phyloP scores from a whole-genome alignment of 2,329 filamentous ascomycete species.

The Cryphonectria naterciae region DNA sequence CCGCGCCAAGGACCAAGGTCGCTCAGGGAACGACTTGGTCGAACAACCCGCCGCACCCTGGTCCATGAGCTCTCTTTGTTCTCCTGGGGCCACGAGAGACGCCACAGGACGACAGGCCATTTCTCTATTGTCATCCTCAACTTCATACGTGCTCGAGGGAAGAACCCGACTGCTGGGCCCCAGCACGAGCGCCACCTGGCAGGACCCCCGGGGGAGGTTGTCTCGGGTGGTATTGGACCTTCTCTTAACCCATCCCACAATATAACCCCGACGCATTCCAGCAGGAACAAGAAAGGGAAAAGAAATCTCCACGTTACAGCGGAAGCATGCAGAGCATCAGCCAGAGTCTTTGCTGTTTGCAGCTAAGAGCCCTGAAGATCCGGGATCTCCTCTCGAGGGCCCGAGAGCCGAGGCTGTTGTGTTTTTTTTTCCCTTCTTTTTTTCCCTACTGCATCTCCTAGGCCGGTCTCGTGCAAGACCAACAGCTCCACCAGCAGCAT shows the following conservation, averaged over 20 bases:
- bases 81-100: too few species aligned
- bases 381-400: neutral
- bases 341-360: neutral
- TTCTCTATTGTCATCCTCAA: too few species aligned
- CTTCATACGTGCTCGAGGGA: too few species aligned
- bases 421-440: neutral
- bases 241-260: neutral
- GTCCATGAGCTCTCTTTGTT: neutral
- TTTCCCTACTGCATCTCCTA: neutral
- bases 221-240: neutral
- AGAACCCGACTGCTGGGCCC: neutral
- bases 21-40: neutral
- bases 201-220: neutral
- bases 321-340: neutral
- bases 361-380: slow-evolving; percentile 5
- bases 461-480: neutral
- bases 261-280: neutral
- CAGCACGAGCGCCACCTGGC: neutral
- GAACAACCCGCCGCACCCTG: too few species aligned
- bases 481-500: slow-evolving; percentile 6
- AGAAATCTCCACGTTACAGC: slow-evolving; percentile 1
- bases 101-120: too few species aligned
- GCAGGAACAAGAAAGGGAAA: neutral
- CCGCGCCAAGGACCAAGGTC: neutral
- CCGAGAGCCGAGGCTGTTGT: neutral